Evolutionary conservation across 805 yeast species (phyloP).

Genomic region (Zygosaccharomyces gambellarensis): DNA sequence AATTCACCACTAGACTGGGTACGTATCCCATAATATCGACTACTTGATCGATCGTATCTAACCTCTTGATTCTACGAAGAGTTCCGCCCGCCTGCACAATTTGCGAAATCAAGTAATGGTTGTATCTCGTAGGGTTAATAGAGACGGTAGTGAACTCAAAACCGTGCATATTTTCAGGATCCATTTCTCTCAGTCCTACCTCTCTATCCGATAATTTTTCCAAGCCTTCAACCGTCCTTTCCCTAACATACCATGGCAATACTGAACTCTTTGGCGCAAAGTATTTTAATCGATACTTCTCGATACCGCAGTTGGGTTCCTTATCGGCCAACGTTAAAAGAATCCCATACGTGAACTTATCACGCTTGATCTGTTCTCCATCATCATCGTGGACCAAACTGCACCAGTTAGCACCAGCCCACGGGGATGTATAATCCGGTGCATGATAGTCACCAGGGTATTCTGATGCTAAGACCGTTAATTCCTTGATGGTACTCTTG

Average conservation of each 20-base stretch:
- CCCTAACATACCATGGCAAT: constrained; percentile 46
- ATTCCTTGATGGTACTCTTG: constrained; percentile 30
- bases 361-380: constrained; percentile 38
- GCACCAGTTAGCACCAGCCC: constrained; percentile 71
- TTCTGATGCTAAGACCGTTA: constrained; percentile 41
- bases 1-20: constrained; percentile 52
- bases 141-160: constrained; percentile 50
- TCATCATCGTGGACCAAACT: constrained; percentile 49
- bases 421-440: constrained; percentile 55
- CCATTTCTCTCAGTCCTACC: constrained; percentile 27
- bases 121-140: constrained; percentile 53
- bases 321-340: constrained; percentile 43
- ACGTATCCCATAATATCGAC: constrained; percentile 33
- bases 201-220: constrained; percentile 35
- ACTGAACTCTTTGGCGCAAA: constrained; percentile 18
- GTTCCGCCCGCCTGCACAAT: constrained; percentile 45
- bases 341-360: constrained; percentile 45
- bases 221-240: constrained; percentile 39
- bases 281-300: constrained; percentile 19
- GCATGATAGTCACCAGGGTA: constrained; percentile 55
- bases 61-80: constrained; percentile 38
- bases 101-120: constrained; percentile 47
- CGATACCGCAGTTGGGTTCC: constrained; percentile 49
- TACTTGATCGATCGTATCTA: constrained; percentile 48
- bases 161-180: constrained; percentile 40